Conservation (phyloP, 805 yeast genomes). For the Starmera quercuum region DNA sequence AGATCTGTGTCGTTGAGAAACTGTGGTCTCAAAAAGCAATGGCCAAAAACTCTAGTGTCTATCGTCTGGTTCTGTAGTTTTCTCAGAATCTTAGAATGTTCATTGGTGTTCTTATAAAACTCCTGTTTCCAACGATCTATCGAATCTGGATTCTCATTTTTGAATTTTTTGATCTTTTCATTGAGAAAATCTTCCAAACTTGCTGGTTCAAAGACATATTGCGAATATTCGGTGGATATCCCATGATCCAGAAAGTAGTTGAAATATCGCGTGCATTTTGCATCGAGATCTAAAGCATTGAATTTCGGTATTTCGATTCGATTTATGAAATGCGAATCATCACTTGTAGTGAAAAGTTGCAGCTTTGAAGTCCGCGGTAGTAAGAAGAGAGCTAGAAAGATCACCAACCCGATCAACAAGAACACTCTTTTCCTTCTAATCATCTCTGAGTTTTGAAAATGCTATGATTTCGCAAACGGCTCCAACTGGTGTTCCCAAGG, state of each 20-base stretch:
- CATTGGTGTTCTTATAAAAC: neutral
- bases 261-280: neutral
- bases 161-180: neutral
- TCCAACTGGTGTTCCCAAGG: too few relatives aligned
- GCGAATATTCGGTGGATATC: neutral
- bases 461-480: too few relatives aligned
- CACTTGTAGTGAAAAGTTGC: too few relatives aligned
- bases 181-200: neutral
- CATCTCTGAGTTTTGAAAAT: too few relatives aligned
- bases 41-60: constrained; percentile 3
- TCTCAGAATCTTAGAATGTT: neutral
- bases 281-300: too few relatives aligned
- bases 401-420: too few relatives aligned
- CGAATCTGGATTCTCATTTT: neutral
- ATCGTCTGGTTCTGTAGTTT: constrained; percentile 1
- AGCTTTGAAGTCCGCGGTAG: too few relatives aligned
- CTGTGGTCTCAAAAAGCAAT: constrained; percentile 2
- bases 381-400: too few relatives aligned
- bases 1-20: neutral
- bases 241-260: neutral
- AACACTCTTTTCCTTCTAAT: too few relatives aligned
- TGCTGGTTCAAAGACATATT: neutral
- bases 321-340: too few relatives aligned
- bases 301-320: too few relatives aligned
- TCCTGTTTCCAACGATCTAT: neutral